phyloP scores from a whole-genome alignment of 768 basidiomycete genomes.

The Naganishia kalamii region DNA sequence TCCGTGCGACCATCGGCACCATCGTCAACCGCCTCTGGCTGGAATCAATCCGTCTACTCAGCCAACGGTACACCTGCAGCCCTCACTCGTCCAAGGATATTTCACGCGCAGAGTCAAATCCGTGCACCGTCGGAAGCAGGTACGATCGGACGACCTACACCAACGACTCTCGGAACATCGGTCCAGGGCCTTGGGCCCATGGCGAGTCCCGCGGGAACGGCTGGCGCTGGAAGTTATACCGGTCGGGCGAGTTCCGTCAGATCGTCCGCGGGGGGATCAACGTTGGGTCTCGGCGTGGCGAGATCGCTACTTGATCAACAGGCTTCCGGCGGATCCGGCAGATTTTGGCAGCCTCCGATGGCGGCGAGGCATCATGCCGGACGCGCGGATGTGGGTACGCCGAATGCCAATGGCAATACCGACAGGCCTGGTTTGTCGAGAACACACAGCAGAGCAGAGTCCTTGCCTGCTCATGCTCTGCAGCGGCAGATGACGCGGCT shows the following conservation, averaged over 20 bases:
- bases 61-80: conserved; percentile 59
- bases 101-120: conserved; percentile 75
- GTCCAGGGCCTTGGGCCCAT: conserved; percentile 20
- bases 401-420: background rate
- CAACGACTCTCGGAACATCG: background rate
- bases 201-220: conserved; percentile 42
- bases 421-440: background rate
- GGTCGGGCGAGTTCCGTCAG: conserved; percentile 41
- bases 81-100: conserved; percentile 74
- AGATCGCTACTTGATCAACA: conserved; percentile 12
- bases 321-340: background rate
- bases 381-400: background rate
- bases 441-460: conserved; percentile 4
- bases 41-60: background rate
- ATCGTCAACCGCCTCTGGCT: conserved; percentile 50
- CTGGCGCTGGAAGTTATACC: conserved; percentile 36
- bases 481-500: background rate
- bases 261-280: conserved; percentile 32
- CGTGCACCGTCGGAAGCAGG: conserved; percentile 50
- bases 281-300: conserved; percentile 33
- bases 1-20: conserved; percentile 74
- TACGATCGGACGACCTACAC: conserved; percentile 24
- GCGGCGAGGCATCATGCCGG: background rate
- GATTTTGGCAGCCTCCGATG: background rate
- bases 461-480: background rate